Percentiles rank a stretch among this genome's conserved stretches.
Conservation (phyloP, 2,329 filamentous ascomycete genomes). For the Fusarium clavum region DNA sequence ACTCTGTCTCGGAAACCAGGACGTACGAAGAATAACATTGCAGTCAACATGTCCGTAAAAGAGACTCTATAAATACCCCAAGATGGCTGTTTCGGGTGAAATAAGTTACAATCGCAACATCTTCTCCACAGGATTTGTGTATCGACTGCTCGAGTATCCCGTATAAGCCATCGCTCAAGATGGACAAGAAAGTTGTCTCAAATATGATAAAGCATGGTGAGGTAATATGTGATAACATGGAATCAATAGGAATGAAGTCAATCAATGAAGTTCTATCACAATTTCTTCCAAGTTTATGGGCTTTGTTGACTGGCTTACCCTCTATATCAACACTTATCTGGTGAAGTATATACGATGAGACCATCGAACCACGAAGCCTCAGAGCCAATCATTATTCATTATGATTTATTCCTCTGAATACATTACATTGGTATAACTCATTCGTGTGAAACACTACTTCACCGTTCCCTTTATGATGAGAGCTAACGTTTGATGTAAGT, state of each 20-base stretch:
- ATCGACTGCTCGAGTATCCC: background rate
- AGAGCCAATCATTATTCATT: background rate
- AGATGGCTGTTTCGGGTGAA: background rate
- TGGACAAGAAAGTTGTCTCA: background rate
- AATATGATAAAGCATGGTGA: rapidly evolving
- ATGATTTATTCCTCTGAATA: background rate
- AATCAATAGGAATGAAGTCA: rapidly evolving
- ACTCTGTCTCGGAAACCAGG: background rate
- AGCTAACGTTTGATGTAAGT: background rate
- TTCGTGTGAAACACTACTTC: no score
- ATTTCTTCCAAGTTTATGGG: background rate
- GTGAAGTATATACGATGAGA: background rate
- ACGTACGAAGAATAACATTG: background rate
- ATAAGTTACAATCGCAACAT: background rate
- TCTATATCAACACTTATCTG: background rate
- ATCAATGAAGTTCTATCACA: background rate
- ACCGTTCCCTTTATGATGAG: background rate
- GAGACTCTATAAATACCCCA: background rate
- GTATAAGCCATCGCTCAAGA: background rate
- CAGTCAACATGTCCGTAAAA: background rate
- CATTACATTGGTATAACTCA: background rate
- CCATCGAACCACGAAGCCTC: background rate
- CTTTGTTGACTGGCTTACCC: background rate
- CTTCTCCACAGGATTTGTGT: background rate
- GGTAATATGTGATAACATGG: background rate